Base-by-base conservation (phyloP, 176 grass and related monocot genomes). In the Rhynchospora pubera region DNA sequence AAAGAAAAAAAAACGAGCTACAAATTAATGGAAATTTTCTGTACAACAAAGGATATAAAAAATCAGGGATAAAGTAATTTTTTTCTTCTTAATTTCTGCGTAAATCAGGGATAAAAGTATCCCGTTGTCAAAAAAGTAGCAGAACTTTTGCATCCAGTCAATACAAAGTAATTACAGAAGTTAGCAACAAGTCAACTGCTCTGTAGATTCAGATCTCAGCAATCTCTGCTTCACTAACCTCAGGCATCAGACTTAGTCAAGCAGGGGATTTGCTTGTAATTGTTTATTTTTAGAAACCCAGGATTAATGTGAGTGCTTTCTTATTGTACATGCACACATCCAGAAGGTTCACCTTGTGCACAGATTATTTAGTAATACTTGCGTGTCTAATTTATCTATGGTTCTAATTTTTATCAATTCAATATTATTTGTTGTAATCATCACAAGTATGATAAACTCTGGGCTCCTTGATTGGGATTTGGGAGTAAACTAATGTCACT, bases 241-340 rank as follows among this genome's bases (percentile, higher is more conserved):
- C 8, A 73, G 45, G 43, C 2, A 2, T 71, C 42, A 71, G 34
- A 19, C 67, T 70, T 6, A 39, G 16, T n/a, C 16, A 47, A 69
- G 1, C 6, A 21, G 8, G 2, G 16, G 22, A 39, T 28, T 6
- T 60, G 52, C 28, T 75, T 50, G 19, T 73, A 12, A 53, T 75
- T 53, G 46, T 53, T 55, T 5, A 5, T 76, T 53, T 53, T 6
- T 50, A 39, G 34, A 39, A 39, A 39, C 34, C 34, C 10, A 51
- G 48, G 48, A 51, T 7, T 7, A 7, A 68, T 68, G 48, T 63
- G 10, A 80, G 78, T 80, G 78, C 18, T 47, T 47, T 80, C 34
- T 80, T 62, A 80, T 63, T 80, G 78, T 80, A 59, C 34, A 63
- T 80, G 21, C 77, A 62, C 32, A 61, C 14, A 45, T 43, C 28